Percentiles rank a stretch among this genome's conserved stretches.
These are phyloP conservation scores for Beauveria brongniartii DNA, from an alignment of 2,329 filamentous ascomycete genomes.

Conservation along the genomic window DNA sequence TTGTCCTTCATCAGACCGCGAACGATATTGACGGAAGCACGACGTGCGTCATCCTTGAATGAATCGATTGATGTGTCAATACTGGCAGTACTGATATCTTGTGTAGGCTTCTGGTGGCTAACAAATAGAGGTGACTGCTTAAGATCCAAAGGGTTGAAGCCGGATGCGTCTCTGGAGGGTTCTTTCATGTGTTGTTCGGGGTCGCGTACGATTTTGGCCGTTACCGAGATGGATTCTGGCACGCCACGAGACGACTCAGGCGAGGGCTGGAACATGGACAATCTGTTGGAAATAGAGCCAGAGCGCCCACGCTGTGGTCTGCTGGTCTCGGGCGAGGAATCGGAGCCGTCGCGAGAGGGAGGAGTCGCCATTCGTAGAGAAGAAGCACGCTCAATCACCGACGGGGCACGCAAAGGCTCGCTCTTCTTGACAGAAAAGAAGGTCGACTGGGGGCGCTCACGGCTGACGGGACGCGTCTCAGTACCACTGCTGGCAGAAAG, in stretches of 20 bases:
- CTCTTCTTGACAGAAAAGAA: slow-evolving; percentile 52
- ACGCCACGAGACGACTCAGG: slow-evolving; percentile 33
- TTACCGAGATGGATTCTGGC: slow-evolving; percentile 79
- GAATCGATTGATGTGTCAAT: slow-evolving; percentile 24
- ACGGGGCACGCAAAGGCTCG: slow-evolving; percentile 37
- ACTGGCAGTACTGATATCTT: slow-evolving; percentile 19
- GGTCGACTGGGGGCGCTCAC: slow-evolving; percentile 41
- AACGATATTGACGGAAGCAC: slow-evolving; percentile 53
- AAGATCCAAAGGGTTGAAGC: slow-evolving; percentile 42
- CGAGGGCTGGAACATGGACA: slow-evolving; percentile 46
- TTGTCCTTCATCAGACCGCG: slow-evolving; percentile 55
- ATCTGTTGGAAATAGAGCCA: slow-evolving; percentile 45
- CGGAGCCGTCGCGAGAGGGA: slow-evolving; percentile 33
- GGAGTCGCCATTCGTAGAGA: slow-evolving; percentile 23
- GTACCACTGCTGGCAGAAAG: slow-evolving; percentile 40
- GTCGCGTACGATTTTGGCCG: slow-evolving; percentile 72
- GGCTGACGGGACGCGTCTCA: slow-evolving; percentile 19
- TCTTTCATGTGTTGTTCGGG: slow-evolving; percentile 32
- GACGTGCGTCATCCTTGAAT: slow-evolving; percentile 33
- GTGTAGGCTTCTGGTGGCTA: slow-evolving; percentile 39
- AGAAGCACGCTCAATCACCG: slow-evolving; percentile 35
- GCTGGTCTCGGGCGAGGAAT: slow-evolving; percentile 38
- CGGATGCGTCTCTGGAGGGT: slow-evolving; percentile 32
- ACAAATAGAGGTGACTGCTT: slow-evolving; percentile 53
- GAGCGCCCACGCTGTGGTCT: slow-evolving; percentile 37